Evolutionary conservation across 768 basidiomycete species (phyloP), one percentile per base, ranked within the genome.

Genomic region (Trichaptum fuscoviolaceum): DNA sequence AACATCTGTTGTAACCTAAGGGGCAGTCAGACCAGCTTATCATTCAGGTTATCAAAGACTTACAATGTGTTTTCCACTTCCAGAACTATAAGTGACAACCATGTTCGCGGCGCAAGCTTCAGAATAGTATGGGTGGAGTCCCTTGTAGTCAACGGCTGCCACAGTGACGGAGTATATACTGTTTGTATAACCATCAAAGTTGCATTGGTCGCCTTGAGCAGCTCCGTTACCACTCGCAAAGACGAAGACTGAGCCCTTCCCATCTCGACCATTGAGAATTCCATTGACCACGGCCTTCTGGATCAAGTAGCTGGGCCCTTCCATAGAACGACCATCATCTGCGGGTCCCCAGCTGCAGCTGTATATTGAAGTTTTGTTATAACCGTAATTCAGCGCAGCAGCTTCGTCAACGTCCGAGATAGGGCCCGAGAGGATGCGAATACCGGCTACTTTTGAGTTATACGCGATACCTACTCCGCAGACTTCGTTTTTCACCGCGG

Each of bases 101-200:
- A 99, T 89, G 77, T 98, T 98, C 1, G 97, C 97, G 7, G 96
- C 90, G 73, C 97, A 99, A n/a, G 94, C 80, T 76, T 99, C 97
- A 4, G 96, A 98, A 72, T 99, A 99, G 74, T 92, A 94, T 17
- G 97, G 97, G 73, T 97, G 97, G 35, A 95, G 77, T 18, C 95
- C 96, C 74, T 93, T 92, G 75, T 90, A 87, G 72, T 99, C 97
- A 67, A 99, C 83, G 0, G 97, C 93, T n/a, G 95, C 89, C 30
- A 99, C 94, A 0, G 97, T 99, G 58, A 99, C 87, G 7, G 92
- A 93, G 77, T 93, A 98, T 67, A 99, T 96, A 72, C 91, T 93
- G 75, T 99, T 99, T 15, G 97, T 99, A 76, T 99, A 99, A 7
- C 97, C 97, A 71, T 99, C 96, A 73, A 99, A 99, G 75, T 99